phyloP scores from a whole-genome alignment of 2,329 filamentous ascomycete genomes.

The Colletotrichum sp. region DNA sequence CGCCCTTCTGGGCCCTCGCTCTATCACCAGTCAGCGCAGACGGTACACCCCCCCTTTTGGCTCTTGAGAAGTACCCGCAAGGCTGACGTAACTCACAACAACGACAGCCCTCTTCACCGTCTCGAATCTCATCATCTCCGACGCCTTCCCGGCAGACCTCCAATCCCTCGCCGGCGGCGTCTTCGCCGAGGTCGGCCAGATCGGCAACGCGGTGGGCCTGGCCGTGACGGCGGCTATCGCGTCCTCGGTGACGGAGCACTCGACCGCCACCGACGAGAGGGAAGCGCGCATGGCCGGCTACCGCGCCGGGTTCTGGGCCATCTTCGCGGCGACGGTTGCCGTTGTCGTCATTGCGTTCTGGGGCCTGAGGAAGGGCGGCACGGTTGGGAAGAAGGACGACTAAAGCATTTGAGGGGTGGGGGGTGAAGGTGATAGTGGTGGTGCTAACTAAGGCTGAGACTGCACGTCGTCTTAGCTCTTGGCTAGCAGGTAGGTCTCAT shows the following conservation, averaged over 20 bases:
- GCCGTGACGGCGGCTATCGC: constrained; percentile 55
- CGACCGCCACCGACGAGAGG: constrained; percentile 22
- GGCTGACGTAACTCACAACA: neutral
- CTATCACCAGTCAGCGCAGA: constrained; percentile 49
- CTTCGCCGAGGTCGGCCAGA: constrained; percentile 63
- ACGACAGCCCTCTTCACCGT: constrained; percentile 57
- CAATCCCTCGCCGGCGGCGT: constrained; percentile 65
- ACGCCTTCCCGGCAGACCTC: constrained; percentile 56
- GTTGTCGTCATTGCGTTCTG: constrained; percentile 40
- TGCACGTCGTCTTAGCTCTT: neutral
- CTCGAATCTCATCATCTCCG: constrained; percentile 57
- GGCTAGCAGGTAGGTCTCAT: neutral
- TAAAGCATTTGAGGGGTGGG: neutral
- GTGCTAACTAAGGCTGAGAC: neutral
- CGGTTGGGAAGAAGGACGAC: constrained; percentile 50
- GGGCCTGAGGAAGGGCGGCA: constrained; percentile 51
- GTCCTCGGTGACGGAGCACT: constrained; percentile 46
- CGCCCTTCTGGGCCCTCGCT: constrained; percentile 46
- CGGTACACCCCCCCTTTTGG: constrained; percentile 25
- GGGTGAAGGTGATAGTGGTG: neutral
- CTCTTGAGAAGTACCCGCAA: neutral
- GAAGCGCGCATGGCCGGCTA: constrained; percentile 55
- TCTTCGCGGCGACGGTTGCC: constrained; percentile 48
- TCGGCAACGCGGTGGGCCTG: constrained; percentile 59
- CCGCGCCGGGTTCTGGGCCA: constrained; percentile 57